A percentile compares a stretch with the other conserved stretches of the same genome.
These are phyloP conservation scores for Irpex sp. DNA, from an alignment of 1,284 basidiomycete species.

Conservation along the genomic window DNA sequence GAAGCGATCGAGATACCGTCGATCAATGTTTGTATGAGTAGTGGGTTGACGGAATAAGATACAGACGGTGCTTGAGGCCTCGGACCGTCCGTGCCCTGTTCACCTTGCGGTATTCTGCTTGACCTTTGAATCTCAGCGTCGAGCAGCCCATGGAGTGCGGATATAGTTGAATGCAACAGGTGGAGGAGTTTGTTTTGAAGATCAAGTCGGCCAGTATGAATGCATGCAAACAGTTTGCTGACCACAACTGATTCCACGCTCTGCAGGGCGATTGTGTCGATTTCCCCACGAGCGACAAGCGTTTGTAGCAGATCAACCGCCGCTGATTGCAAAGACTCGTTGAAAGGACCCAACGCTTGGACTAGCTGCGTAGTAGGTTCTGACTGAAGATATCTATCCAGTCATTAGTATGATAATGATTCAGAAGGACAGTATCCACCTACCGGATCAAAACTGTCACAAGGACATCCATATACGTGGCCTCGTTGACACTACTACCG, in stretches of 20 bases:
- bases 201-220: conserved; percentile 71
- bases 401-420: neutral
- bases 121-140: conserved; percentile 18
- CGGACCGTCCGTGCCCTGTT: conserved; percentile 13
- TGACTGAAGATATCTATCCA: conserved; percentile 65
- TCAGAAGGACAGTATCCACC: conserved; percentile 16
- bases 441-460: conserved; percentile 69
- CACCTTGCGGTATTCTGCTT: conserved; percentile 19
- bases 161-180: conserved; percentile 83
- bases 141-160: conserved; percentile 34
- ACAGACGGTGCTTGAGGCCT: conserved; percentile 15
- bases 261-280: conserved; percentile 57
- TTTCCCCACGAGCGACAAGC: conserved; percentile 76
- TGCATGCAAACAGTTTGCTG: conserved; percentile 70
- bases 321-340: conserved; percentile 67
- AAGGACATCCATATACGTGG: conserved; percentile 73
- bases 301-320: conserved; percentile 81
- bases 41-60: conserved; percentile 53
- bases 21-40: conserved; percentile 75
- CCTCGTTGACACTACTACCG: conserved; percentile 47
- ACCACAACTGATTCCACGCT: conserved; percentile 71
- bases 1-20: conserved; percentile 71
- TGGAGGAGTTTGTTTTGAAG: conserved; percentile 93
- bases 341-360: conserved; percentile 55
- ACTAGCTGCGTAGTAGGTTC: conserved; percentile 55